These are phyloP conservation scores for Aspergillus sp. DNA, from an alignment of 2,329 filamentous ascomycete species.

Conservation along the genomic window DNA sequence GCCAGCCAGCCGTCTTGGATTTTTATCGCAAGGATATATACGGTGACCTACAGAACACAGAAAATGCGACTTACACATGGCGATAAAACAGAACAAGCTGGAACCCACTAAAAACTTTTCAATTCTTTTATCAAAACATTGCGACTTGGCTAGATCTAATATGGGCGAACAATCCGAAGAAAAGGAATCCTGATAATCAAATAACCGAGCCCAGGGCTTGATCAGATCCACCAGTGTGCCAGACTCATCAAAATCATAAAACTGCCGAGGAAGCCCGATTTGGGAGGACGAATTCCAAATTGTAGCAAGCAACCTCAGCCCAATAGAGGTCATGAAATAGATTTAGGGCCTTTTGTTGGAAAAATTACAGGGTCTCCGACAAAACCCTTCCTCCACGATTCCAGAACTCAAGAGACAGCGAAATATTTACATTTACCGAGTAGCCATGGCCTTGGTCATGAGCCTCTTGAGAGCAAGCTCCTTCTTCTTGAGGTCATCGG, in stretches of 20 bases:
- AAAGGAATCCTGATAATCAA: not conserved
- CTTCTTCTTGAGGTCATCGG: slow-evolving; percentile 99
- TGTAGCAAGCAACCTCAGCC: not conserved
- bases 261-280: slow-evolving; percentile 24
- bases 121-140: not conserved
- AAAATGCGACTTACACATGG: no score
- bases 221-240: slow-evolving; percentile 1
- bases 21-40: no score
- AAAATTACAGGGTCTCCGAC: no score
- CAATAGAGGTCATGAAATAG: no score
- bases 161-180: not conserved
- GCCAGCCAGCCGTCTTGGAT: no score
- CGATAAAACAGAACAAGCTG: not conserved
- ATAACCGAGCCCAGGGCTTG: not conserved
- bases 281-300: slow-evolving; percentile 19
- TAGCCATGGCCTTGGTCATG: slow-evolving; percentile 96
- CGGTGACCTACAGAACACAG: no score
- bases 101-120: not conserved
- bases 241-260: slow-evolving; percentile 23
- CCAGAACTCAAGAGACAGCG: slow-evolving; percentile 1
- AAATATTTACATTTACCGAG: slow-evolving; percentile 54
- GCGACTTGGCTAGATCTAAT: not conserved
- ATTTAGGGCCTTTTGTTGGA: no score
- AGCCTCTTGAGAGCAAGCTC: slow-evolving; percentile 95
- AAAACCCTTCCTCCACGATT: not conserved